Evolutionary conservation across 1,284 basidiomycete genomes (phyloP).

Genomic region (Exobasidium rhododendri): DNA sequence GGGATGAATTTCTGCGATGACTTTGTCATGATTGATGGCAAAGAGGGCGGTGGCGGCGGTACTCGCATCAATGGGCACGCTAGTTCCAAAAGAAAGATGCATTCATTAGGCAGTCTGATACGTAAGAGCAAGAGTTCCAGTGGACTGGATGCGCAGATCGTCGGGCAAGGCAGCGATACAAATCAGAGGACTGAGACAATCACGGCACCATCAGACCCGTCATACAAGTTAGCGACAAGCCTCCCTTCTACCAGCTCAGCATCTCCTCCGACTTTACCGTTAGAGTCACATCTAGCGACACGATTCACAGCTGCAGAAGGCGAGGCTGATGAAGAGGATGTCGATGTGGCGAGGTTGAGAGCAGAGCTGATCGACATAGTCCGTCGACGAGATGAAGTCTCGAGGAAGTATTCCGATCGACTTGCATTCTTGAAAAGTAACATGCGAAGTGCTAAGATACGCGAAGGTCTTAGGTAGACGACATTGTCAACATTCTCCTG

Average conservation of each 20-base stretch:
- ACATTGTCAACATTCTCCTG: too few relatives aligned
- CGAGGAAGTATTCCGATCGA: slow-evolving; percentile 36
- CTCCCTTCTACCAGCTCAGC: background rate
- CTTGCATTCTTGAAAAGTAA: slow-evolving; percentile 36
- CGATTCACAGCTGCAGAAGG: background rate
- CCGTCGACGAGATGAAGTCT: slow-evolving; percentile 24
- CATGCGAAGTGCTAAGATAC: slow-evolving; percentile 32
- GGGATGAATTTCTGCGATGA: background rate
- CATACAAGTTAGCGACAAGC: slow-evolving; percentile 7
- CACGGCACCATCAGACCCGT: background rate
- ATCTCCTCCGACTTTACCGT: too few relatives aligned
- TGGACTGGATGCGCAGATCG: background rate
- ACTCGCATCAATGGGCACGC: background rate
- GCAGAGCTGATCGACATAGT: slow-evolving; percentile 25
- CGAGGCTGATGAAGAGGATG: slow-evolving; percentile 5
- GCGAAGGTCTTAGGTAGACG: slow-evolving; percentile 31
- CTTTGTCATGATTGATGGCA: background rate
- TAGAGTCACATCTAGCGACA: too few relatives aligned
- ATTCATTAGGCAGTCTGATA: background rate
- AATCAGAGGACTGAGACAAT: background rate
- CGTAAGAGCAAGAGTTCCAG: background rate
- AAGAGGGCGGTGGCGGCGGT: background rate
- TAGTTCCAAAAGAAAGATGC: background rate
- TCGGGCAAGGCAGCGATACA: background rate
- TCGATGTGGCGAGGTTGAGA: slow-evolving; percentile 19